Evolutionary conservation across 805 yeast genomes (phyloP), one percentile per base, ranked within the genome.

Genomic region (Ogataea sp.): DNA sequence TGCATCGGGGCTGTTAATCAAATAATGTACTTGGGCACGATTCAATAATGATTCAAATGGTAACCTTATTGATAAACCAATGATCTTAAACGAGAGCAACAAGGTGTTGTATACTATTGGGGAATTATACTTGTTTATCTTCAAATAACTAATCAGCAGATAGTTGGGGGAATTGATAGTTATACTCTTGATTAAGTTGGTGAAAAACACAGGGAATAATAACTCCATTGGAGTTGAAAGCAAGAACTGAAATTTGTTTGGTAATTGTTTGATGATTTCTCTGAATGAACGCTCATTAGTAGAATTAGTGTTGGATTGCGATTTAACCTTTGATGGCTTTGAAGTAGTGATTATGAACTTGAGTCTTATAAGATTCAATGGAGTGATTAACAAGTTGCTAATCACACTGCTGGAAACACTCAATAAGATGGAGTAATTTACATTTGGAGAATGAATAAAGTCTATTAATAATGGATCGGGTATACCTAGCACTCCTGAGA

Each of bases 381-480:
- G 97, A 39, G 89, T 73, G 35, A 93, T 65, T 2, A 84, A 49
- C 8, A 87, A 57, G 2, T 86, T 83, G 0, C 96, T 78, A 30
- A 82, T 52, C 1, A 85, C 77, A 34, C 85, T 74, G 0, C 95
- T 89, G 21, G 76, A 61, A 1, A 87, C 70, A 4, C 87, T 78
- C 8, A 87, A 67, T 27, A 76, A 58, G 8, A 88, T 64, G n/a
- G 90, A 77, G 38, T 72, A 65, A 36, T 75, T 61, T 1, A 94
- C 87, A 44, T 82, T 87, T 3, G 88, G 76, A 10, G 93, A 81
- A 51, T 84, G 93, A 17, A 85, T 70, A 37, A 83, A 70, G 46
- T 86, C 95, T 48, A 87, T 79, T 56, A 87, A 82, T 44, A 79
- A 77, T 3, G 96, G 96, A 55, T 89, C 97, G 0, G 96, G 95